Base-by-base conservation (phyloP, 1,284 basidiomycete species). In the Fomitiporia mediterranea region DNA sequence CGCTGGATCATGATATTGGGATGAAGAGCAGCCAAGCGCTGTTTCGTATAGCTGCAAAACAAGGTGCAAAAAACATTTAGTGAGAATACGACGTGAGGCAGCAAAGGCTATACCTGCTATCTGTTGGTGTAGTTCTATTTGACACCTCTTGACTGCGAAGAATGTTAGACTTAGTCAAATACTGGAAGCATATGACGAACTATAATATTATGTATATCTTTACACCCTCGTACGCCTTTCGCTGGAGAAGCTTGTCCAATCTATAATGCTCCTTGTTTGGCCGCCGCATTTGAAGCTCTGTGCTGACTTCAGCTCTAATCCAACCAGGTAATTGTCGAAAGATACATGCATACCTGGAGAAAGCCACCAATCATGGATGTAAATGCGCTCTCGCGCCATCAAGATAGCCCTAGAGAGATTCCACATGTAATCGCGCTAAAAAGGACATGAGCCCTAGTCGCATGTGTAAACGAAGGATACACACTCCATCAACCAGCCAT, bases 401-500 rank as follows among this genome's bases (percentile, higher is more conserved):
- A 91, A 76, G 52, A 99, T 89, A 0, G 97, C 96, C 47, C 93
- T 83, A 30, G 92, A 94, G n/a, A 99, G 74, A 67, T 96, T 96
- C 95, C 94, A 98, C 72, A 93, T 95, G 68, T 98, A 98, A 68
- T 98, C 94, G 15, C 94, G 84, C 88, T 93, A 61, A 21, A 53
- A 52, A 53, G 35, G 21, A 34, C 46, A 37, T 51, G 52, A 27
- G 35, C 43, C 61, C 37, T 62, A 58, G 30, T 7, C 30, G 19
- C 51, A 15, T 27, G 27, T 53, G 13, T 8, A 48, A 4, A 43
- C 15, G 19, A 46, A 49, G 40, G 19, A 37, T 13, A 74, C 85
- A 65, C 62, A 93, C 91, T 5, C 96, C 97, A 71, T 99, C 97
- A n/a, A 98, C 94, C 2, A 99, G 83, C 97, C 97, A 99, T 66